Evolutionary conservation across 371 early-diverging fungal species (phyloP).

Genomic region (Mortierella sp.): DNA sequence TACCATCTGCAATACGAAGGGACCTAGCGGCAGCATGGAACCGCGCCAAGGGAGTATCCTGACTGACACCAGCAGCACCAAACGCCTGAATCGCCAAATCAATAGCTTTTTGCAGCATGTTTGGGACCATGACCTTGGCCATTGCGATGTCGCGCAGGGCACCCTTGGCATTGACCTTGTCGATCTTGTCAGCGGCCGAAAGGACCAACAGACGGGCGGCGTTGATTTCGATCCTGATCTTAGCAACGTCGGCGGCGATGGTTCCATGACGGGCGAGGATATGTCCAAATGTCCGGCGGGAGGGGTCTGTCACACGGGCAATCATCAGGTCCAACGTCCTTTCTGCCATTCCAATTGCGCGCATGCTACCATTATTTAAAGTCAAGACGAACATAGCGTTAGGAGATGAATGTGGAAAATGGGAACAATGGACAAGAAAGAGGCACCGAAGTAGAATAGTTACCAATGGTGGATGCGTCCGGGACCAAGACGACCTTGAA

Average conservation of each 20-base stretch:
- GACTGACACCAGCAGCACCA: constrained; percentile 94
- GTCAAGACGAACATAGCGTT: neutral
- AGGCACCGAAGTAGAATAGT: neutral
- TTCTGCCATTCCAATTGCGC: constrained; percentile 95
- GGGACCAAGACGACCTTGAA: constrained; percentile 97
- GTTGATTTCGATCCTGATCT: constrained; percentile 92
- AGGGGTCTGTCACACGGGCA: constrained; percentile 83
- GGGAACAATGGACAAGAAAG: neutral
- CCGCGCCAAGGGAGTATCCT: constrained; percentile 88
- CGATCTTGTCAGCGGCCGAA: constrained; percentile 92
- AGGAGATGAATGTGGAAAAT: neutral
- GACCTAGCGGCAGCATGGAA: constrained; percentile 89
- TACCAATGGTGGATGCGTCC: constrained; percentile 84
- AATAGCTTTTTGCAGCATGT: constrained; percentile 77
- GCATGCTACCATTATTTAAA: constrained; percentile 76
- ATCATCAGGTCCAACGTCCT: constrained; percentile 91
- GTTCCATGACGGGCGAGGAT: constrained; percentile 86
- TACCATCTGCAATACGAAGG: constrained; percentile 94
- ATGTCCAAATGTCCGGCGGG: constrained; percentile 91
- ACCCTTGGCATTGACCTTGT: constrained; percentile 87
- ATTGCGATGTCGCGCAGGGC: constrained; percentile 95
- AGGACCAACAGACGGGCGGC: constrained; percentile 91
- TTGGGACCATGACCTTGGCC: constrained; percentile 93
- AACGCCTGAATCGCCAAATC: constrained; percentile 94
- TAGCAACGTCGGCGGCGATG: constrained; percentile 83